Base-by-base conservation (phyloP, 257 asterid species). In the Nicotiana benthamiana region DNA sequence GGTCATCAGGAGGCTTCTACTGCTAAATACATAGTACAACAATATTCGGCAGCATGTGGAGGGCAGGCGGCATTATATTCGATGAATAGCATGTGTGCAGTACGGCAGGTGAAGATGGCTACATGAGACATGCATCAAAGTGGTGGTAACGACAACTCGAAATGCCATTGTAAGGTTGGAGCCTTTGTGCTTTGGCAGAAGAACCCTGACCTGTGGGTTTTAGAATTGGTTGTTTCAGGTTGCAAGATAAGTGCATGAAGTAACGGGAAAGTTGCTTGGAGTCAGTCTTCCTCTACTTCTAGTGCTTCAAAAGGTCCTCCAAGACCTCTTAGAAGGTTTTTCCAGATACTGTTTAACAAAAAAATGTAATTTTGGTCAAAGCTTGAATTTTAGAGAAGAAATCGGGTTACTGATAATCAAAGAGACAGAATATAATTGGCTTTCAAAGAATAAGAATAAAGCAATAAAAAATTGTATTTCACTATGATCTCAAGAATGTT, bases 21-120 rank as follows among this genome's bases (percentile, higher is more conserved):
- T 0, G 98, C 99, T 1, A 95, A 89, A 86, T 95, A 95, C 86
- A 93, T 95, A 3, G 98, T 95, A n/a, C 98, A 95, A 59, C 98
- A 95, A 79, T 95, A 95, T 46, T 77, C 92, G 75, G 99, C 99
- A n/a, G 97, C 99, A 40, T 87, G 94, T 0, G 99, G 99, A 22
- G 98, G 99, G 46, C 60, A 88, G 18, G 88, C 87, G 27, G 91
- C 90, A 10, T 85, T 92, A 2, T 87, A 89, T 72, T 81, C 82
- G 0, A 63, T 91, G 40, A 83, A 83, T 43, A 93, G 98, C 88
- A 95, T 95, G 99, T 92, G 94, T 66, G 93, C 98, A 0, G 92
- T 95, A 80, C 98, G 99, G 46, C 94, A 95, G 74, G 93, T 95
- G 83, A 90, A 87, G 85, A 87, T 93, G 93, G 83, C 46, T 56